phyloP scores from a whole-genome alignment of 768 basidiomycete genomes.

The Mycena galericulata region DNA sequence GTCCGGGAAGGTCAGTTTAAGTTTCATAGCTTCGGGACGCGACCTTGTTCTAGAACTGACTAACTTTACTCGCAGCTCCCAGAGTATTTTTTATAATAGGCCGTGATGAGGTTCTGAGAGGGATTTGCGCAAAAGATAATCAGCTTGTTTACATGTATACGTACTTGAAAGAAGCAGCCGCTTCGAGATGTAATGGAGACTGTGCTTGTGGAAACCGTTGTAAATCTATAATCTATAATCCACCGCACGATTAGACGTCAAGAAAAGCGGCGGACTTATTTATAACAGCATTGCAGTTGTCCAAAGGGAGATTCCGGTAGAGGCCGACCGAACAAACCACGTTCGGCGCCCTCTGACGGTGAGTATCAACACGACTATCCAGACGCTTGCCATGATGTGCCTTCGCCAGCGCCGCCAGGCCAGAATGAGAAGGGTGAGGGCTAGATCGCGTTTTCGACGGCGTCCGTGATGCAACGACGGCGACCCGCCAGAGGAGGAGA shows the following conservation, averaged over 20 bases:
- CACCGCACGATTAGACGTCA: background rate
- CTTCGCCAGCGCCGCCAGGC: constrained; percentile 77
- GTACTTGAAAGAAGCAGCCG: constrained; percentile 3
- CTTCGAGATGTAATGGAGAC: constrained; percentile 15
- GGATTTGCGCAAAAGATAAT: constrained; percentile 22
- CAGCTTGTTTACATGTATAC: constrained; percentile 6
- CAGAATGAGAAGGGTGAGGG: constrained; percentile 68
- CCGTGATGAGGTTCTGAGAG: background rate
- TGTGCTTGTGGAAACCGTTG: background rate
- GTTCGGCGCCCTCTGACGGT: constrained; percentile 37
- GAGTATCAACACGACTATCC: constrained; percentile 46
- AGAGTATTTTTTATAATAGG: constrained; percentile 76
- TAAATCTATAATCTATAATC: background rate
- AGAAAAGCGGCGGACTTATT: background rate
- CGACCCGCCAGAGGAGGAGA: constrained; percentile 49
- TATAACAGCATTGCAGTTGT: constrained; percentile 1
- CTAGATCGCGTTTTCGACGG: constrained; percentile 75
- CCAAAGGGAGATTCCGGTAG: constrained; percentile 12
- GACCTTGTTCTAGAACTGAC: background rate
- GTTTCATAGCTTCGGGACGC: background rate
- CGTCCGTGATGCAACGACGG: constrained; percentile 69
- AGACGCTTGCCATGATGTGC: constrained; percentile 51
- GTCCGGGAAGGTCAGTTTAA: constrained; percentile 71
- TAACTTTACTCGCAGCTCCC: constrained; percentile 64
- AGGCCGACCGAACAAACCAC: constrained; percentile 20